Conservation (phyloP, 1,284 basidiomycete species). For the Apiotrichum brassicae region DNA sequence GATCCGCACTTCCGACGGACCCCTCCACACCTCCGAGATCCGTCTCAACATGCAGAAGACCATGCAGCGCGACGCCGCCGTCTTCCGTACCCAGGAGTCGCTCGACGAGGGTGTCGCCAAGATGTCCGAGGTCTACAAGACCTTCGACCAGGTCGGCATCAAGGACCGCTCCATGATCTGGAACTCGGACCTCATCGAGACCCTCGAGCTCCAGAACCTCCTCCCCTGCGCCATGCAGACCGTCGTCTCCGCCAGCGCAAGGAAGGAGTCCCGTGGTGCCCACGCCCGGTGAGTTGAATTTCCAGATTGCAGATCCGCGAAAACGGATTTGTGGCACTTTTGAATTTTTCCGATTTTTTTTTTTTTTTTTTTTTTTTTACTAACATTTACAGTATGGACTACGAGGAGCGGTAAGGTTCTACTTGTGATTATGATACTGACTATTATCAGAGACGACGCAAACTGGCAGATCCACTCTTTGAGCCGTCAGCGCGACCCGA, state of each 20-base stretch:
- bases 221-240: conserved; percentile 94
- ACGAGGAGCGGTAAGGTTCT: too few relatives aligned
- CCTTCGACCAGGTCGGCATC: conserved; percentile 84
- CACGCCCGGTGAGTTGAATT: conserved; percentile 64
- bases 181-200: conserved; percentile 98
- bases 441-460: neutral
- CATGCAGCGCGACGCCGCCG: conserved; percentile 91
- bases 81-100: conserved; percentile 84
- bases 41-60: conserved; percentile 96
- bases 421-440: too few relatives aligned
- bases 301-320: too few relatives aligned
- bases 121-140: conserved; percentile 77
- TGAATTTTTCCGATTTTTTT: too few relatives aligned
- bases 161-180: conserved; percentile 99
- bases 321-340: conserved; percentile 1
- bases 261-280: conserved; percentile 94
- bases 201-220: conserved; percentile 92
- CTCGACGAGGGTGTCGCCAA: conserved; percentile 89
- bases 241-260: conserved; percentile 86
- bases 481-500: conserved; percentile 70
- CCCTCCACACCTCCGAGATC: conserved; percentile 81
- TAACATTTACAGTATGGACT: too few relatives aligned
- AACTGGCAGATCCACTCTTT: conserved; percentile 93
- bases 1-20: conserved; percentile 75
- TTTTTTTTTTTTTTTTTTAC: too few relatives aligned